A percentile compares a stretch with the other conserved stretches of the same genome.
Evolutionary conservation across 1,284 basidiomycete genomes (phyloP).

Genomic region (Leucoagaricus sp.): DNA sequence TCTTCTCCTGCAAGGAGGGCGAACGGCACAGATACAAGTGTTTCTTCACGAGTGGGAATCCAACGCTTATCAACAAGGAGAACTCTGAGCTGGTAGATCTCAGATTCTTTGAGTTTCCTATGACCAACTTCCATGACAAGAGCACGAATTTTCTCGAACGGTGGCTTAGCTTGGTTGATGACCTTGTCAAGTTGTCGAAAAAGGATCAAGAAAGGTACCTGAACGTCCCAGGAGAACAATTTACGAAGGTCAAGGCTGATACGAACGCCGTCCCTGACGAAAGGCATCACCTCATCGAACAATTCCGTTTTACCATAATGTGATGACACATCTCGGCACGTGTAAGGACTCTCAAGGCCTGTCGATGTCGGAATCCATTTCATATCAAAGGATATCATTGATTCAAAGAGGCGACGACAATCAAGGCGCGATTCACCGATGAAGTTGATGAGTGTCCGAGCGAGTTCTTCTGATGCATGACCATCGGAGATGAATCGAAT

Average conservation of each 20-base stretch:
- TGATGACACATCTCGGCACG: constrained; percentile 7
- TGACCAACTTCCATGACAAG: constrained; percentile 12
- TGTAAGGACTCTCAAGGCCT: constrained; percentile 5
- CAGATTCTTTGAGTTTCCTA: not conserved
- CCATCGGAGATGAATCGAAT: constrained; percentile 2
- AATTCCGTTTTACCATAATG: not conserved
- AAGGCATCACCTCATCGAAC: constrained; percentile 9
- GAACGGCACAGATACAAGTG: constrained; percentile 16
- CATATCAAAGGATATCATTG: not conserved
- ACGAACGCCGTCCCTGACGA: not conserved
- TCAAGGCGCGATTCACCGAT: not conserved
- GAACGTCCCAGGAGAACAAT: constrained; percentile 4
- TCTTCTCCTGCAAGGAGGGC: constrained; percentile 1
- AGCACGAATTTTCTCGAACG: constrained; percentile 3
- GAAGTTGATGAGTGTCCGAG: not conserved
- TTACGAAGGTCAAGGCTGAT: not conserved
- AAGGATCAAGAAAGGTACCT: constrained; percentile 1
- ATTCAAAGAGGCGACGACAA: constrained; percentile 1
- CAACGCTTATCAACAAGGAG: constrained; percentile 4
- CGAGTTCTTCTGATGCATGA: not conserved
- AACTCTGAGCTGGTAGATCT: constrained; percentile 1
- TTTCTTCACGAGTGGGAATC: constrained; percentile 35
- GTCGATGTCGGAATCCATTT: constrained; percentile 10
- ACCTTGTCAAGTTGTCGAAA: constrained; percentile 13
- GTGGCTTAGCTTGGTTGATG: not conserved